Evolutionary conservation across 176 grass and related monocot species (phyloP).

Genomic region (Otatea glauca): DNA sequence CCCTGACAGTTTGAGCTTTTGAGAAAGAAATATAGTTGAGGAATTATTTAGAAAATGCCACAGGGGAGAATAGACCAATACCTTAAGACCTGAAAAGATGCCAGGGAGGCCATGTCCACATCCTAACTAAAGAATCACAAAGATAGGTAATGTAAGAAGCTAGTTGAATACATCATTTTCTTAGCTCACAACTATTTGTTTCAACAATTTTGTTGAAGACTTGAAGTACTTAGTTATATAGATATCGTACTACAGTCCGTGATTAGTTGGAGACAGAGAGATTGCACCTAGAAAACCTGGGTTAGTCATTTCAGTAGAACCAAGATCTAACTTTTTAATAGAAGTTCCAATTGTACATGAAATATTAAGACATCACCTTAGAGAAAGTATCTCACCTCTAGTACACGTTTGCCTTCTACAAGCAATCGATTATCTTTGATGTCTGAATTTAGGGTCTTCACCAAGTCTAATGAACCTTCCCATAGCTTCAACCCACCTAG

Average conservation of each 20-base stretch:
- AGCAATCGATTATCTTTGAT: conserved; percentile 49
- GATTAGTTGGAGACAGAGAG: background rate
- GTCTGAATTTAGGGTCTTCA: conserved; percentile 66
- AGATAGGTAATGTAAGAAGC: conserved; percentile 43
- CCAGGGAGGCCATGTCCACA: conserved; percentile 96
- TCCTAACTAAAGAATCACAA: conserved; percentile 71
- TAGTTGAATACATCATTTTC: conserved; percentile 31
- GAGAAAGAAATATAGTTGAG: conserved; percentile 33
- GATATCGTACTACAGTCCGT: conserved; percentile 21
- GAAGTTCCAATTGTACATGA: conserved; percentile 21
- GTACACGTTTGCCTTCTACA: conserved; percentile 66
- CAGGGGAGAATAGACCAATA: conserved; percentile 49
- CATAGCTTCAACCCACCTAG: conserved; percentile 94
- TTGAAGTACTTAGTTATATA: background rate
- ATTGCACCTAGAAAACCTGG: background rate
- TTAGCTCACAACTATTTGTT: conserved; percentile 24
- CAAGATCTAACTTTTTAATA: conserved; percentile 18
- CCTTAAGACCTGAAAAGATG: conserved; percentile 73
- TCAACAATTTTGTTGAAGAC: conserved; percentile 14
- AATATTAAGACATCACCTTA: conserved; percentile 37
- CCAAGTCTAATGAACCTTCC: conserved; percentile 90
- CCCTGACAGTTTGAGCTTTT: conserved; percentile 56
- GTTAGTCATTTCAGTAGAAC: background rate
- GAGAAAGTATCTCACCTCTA: conserved; percentile 71
- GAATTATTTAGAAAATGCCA: conserved; percentile 20